Evolutionary conservation across 2,329 filamentous ascomycete genomes (phyloP).

Genomic region (Xylaria digitata): DNA sequence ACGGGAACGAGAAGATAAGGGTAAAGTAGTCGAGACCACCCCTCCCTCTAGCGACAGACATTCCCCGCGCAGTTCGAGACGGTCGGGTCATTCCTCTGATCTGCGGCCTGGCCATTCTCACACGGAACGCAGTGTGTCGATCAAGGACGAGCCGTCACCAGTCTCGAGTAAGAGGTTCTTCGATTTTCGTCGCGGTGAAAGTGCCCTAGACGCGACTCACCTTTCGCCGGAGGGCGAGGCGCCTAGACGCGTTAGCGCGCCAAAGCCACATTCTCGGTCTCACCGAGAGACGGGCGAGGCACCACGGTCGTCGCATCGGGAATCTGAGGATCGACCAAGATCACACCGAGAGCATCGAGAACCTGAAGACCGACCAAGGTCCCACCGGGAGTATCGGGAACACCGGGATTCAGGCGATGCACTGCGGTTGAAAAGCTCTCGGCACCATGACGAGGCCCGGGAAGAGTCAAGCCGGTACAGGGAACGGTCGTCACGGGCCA

Average conservation of each 20-base stretch:
- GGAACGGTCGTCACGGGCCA: conserved; percentile 27
- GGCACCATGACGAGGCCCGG: conserved; percentile 28
- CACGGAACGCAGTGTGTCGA: conserved; percentile 46
- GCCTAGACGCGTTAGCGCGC: conserved; percentile 49
- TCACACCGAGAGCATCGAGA: not conserved
- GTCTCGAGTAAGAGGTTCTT: conserved; percentile 56
- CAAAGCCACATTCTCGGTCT: conserved; percentile 21
- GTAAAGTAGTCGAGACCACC: conserved; percentile 49
- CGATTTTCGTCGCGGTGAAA: conserved; percentile 54
- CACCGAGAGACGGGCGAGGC: conserved; percentile 44
- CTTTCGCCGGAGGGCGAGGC: conserved; percentile 33
- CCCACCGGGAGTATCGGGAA: not conserved
- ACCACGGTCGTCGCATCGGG: conserved; percentile 17
- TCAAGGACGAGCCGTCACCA: conserved; percentile 46
- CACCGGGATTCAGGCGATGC: conserved; percentile 24
- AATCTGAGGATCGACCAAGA: not conserved
- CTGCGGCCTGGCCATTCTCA: conserved; percentile 55
- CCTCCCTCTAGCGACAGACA: conserved; percentile 39
- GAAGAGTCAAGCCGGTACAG: conserved; percentile 40
- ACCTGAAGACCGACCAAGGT: not conserved
- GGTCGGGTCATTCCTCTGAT: conserved; percentile 53
- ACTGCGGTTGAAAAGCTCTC: conserved; percentile 33
- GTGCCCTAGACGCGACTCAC: conserved; percentile 44
- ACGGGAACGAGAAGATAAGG: conserved; percentile 51
- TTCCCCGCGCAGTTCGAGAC: conserved; percentile 56